Evolutionary conservation across 495 filamentous ascomycete species (phyloP).

Genomic region (Hamigera avellanea): DNA sequence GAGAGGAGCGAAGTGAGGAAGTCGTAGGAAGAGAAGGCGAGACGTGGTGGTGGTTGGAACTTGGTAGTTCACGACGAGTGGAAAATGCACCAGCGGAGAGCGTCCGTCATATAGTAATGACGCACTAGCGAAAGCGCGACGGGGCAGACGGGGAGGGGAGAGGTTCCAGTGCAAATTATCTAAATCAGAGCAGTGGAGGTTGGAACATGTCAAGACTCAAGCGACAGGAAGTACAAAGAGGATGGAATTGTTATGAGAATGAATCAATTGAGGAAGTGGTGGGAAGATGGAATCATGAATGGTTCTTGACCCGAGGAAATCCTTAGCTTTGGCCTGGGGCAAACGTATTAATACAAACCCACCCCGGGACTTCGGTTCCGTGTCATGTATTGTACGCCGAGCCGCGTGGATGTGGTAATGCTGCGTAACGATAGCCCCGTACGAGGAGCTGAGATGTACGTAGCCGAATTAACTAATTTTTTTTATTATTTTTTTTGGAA

Average conservation of each 20-base stretch:
- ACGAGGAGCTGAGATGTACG: no score
- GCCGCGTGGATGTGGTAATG: no score
- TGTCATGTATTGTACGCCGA: conserved; percentile 2
- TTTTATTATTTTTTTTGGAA: no score
- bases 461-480: no score
- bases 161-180: no score
- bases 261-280: conserved; percentile 13
- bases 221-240: not conserved
- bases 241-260: conserved; percentile 2
- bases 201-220: not conserved
- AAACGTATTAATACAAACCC: no score
- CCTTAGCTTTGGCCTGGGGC: not conserved
- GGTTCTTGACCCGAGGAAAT: conserved; percentile 13
- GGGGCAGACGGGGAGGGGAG: no score
- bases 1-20: not conserved
- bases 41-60: not conserved
- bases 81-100: not conserved
- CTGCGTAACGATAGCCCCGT: conserved; percentile 3
- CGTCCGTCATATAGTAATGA: not conserved
- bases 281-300: conserved; percentile 8
- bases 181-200: no score
- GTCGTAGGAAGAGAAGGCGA: not conserved
- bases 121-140: no score
- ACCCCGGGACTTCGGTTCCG: conserved; percentile 17
- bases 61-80: no score